Conservation (phyloP, 805 yeast species). For the Candida verbasci region DNA sequence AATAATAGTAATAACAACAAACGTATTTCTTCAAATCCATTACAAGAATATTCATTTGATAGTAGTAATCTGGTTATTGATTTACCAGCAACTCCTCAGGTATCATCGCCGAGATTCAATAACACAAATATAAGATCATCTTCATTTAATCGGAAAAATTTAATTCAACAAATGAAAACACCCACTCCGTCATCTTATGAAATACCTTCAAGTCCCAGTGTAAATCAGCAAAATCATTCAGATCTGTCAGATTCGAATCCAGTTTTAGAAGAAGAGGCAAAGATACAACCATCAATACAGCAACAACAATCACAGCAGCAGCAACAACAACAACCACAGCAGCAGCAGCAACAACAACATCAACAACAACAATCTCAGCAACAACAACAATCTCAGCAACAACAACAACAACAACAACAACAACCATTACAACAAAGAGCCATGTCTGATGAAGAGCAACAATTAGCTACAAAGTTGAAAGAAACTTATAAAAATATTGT, state of each 20-base stretch:
- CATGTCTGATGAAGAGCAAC: constrained; percentile 58
- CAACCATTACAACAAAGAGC: constrained; percentile 19
- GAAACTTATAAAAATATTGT: constrained; percentile 71
- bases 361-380: constrained; percentile 3
- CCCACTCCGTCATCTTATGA: constrained; percentile 41
- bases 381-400: constrained; percentile 8
- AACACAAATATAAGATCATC: constrained; percentile 6
- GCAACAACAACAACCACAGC: neutral
- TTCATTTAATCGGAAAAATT: constrained; percentile 8
- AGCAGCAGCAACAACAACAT: constrained; percentile 4
- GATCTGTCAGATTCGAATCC: constrained; percentile 39
- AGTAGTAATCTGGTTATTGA: constrained; percentile 2
- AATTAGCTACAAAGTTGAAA: constrained; percentile 64
- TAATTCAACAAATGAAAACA: constrained; percentile 21
- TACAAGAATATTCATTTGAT: constrained; percentile 6
- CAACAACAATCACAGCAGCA: too few relatives aligned
- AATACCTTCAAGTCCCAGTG: constrained; percentile 37
- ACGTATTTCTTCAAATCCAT: constrained; percentile 23
- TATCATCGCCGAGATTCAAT: constrained; percentile 9
- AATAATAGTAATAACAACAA: constrained; percentile 16
- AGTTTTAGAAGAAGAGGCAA: constrained; percentile 13
- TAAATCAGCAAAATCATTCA: constrained; percentile 29
- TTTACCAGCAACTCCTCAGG: constrained; percentile 5
- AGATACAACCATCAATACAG: constrained; percentile 1
- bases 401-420: constrained; percentile 10